A percentile compares a stretch with the other conserved stretches of the same genome.
phyloP scores from a whole-genome alignment of 1,139 yeast species.

The Sugiyamaella japonica region DNA sequence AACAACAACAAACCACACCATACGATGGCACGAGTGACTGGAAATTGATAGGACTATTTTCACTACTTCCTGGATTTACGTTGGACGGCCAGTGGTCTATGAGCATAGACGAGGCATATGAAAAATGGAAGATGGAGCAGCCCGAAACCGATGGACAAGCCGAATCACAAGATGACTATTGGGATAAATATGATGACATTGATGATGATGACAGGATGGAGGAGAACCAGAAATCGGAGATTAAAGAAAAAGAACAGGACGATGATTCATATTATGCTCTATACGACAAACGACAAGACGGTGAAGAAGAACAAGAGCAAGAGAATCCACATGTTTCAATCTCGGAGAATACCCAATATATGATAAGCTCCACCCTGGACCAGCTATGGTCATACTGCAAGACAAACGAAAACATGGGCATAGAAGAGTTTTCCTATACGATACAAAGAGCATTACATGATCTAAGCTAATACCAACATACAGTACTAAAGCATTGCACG shows the following conservation, averaged over 20 bases:
- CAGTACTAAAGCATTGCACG: too few species aligned
- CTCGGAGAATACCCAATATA: not conserved
- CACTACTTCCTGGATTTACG: constrained; percentile 5
- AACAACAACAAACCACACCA: not conserved
- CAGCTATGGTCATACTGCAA: constrained; percentile 5
- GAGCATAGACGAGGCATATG: constrained; percentile 2
- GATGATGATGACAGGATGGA: constrained; percentile 18
- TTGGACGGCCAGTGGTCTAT: not conserved
- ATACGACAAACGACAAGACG: constrained; percentile 3
- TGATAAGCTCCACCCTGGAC: not conserved
- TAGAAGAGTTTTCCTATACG: not conserved
- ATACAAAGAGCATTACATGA: not conserved
- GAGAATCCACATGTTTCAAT: not conserved
- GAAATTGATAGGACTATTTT: constrained; percentile 11
- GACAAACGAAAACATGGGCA: not conserved
- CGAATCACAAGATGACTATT: constrained; percentile 18
- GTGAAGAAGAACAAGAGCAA: not conserved
- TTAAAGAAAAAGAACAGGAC: not conserved
- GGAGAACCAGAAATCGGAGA: constrained; percentile 2
- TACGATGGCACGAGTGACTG: constrained; percentile 12
- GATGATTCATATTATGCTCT: constrained; percentile 10
- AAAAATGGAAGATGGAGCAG: not conserved
- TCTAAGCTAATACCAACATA: not conserved
- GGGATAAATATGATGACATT: constrained; percentile 20
- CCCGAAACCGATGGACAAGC: not conserved